These are phyloP conservation scores for Tuber microsphaerosporum DNA, from an alignment of 495 filamentous ascomycete species.

Conservation along the genomic window DNA sequence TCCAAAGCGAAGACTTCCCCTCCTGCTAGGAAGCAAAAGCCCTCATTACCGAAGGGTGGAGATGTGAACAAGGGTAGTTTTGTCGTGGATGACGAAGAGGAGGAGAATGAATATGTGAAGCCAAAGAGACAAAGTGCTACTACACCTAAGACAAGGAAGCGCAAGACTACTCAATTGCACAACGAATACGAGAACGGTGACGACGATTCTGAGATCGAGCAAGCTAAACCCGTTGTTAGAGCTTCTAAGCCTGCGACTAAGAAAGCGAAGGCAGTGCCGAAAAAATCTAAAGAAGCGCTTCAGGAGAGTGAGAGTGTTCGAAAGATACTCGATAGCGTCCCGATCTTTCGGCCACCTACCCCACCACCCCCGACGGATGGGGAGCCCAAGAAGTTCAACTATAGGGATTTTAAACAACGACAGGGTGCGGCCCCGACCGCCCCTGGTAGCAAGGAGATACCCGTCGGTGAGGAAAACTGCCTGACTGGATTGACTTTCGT, in stretches of 20 bases:
- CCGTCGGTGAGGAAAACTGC: constrained; percentile 79
- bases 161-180: constrained; percentile 42
- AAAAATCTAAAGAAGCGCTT: constrained; percentile 55
- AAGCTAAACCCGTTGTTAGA: constrained; percentile 44
- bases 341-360: constrained; percentile 69
- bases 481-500: constrained; percentile 90
- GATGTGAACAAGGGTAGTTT: constrained; percentile 10
- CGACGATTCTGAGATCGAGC: constrained; percentile 47
- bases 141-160: constrained; percentile 49
- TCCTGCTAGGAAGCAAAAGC: constrained; percentile 48
- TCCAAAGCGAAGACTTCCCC: constrained; percentile 44
- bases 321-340: constrained; percentile 80
- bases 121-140: constrained; percentile 44
- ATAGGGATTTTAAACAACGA: constrained; percentile 52
- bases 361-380: constrained; percentile 58
- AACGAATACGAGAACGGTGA: constrained; percentile 42
- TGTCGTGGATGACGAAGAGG: constrained; percentile 19
- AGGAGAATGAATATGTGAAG: constrained; percentile 21
- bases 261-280: constrained; percentile 54
- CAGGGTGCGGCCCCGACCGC: constrained; percentile 53
- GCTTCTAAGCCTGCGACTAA: constrained; percentile 57
- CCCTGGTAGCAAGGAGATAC: constrained; percentile 62
- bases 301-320: constrained; percentile 61
- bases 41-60: constrained; percentile 42
- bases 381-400: constrained; percentile 63